A percentile compares a stretch with the other conserved stretches of the same genome.
phyloP scores from a whole-genome alignment of 2,329 filamentous ascomycete genomes.

The Ceratocystis smalleyi region DNA sequence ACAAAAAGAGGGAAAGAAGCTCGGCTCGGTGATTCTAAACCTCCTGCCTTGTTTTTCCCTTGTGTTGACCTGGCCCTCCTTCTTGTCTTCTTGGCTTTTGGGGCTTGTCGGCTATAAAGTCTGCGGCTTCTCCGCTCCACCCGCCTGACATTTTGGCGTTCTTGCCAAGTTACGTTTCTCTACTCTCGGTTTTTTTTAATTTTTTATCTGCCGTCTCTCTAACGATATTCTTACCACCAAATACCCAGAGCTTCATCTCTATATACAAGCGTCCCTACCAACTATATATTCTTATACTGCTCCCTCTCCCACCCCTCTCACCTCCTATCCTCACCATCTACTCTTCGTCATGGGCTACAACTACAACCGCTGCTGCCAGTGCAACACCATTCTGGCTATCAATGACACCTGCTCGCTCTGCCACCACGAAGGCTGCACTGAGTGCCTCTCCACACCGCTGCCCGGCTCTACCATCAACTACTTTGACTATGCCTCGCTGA shows the following conservation, averaged over 20 bases:
- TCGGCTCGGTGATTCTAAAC: not conserved
- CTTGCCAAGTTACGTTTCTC: not conserved
- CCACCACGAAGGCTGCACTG: constrained; percentile 34
- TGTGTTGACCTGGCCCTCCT: not conserved
- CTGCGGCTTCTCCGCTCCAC: not conserved
- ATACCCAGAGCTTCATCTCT: not conserved
- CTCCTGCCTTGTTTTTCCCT: not conserved
- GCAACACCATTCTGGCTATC: constrained; percentile 41
- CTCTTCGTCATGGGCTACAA: constrained; percentile 19
- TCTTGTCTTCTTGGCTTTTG: not conserved
- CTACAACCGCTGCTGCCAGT: constrained; percentile 40
- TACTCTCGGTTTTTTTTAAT: not conserved
- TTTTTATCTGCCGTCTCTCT: not conserved
- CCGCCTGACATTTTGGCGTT: not conserved
- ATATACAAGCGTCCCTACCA: not conserved
- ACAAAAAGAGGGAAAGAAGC: not conserved
- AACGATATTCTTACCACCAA: not conserved
- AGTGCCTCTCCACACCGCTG: constrained; percentile 24
- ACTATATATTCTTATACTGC: not conserved
- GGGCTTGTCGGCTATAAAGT: not conserved
- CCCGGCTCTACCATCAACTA: constrained; percentile 11
- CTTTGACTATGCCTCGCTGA: constrained; percentile 12
- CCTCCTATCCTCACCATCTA: not conserved
- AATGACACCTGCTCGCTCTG: constrained; percentile 38
- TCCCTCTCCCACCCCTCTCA: not conserved